These are phyloP conservation scores for Xylariaceae sp. DNA, from an alignment of 2,329 filamentous ascomycete genomes.

Conservation along the genomic window DNA sequence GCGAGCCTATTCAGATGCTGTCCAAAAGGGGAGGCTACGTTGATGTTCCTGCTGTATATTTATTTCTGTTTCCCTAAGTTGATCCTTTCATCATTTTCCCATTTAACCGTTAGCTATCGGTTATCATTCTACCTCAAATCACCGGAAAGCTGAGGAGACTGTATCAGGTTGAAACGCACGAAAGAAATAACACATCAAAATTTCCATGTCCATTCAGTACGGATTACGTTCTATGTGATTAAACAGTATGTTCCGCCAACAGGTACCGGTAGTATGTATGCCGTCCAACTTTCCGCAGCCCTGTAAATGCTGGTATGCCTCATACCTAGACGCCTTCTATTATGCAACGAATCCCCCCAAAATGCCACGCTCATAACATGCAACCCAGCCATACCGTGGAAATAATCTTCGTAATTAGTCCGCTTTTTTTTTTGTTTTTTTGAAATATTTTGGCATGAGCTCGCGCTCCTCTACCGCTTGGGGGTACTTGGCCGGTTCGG, in stretches of 20 bases:
- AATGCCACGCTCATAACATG: neutral
- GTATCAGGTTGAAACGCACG: no score
- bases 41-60: no score
- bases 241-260: neutral
- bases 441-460: neutral
- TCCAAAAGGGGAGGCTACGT: no score
- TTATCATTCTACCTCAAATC: no score
- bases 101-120: no score
- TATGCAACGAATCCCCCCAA: neutral
- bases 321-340: neutral
- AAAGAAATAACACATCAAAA: neutral
- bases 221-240: neutral
- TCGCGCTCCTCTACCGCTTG: constrained; percentile 2
- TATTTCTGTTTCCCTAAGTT: no score
- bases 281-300: neutral
- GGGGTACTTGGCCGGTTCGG: constrained; percentile 10
- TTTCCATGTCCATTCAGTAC: neutral
- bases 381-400: neutral
- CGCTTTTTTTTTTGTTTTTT: constrained; percentile 10
- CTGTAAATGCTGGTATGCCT: neutral
- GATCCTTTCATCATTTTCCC: no score
- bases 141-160: no score
- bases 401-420: neutral
- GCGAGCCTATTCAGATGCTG: no score
- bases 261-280: neutral